Evolutionary conservation across 1,284 basidiomycete genomes (phyloP), one percentile per base, ranked within the genome.

Genomic region (Leccinum pachyderme): DNA sequence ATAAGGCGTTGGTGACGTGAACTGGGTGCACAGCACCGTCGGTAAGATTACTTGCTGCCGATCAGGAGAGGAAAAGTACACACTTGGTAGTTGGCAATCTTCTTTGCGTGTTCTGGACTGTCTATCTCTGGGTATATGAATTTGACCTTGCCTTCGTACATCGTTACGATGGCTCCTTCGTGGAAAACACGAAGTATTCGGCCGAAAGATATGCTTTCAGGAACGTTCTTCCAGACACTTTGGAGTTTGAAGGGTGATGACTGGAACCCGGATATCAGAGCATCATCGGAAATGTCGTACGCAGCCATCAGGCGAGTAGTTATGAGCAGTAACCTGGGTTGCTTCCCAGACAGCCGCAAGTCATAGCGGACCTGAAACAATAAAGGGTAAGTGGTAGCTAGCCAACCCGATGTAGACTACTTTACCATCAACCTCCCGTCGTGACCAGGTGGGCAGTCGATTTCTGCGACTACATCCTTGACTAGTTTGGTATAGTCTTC

Each of bases 41-140:
- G 51, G 57, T 53, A 12, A 32, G 31, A 8, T 5, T 3, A 3
- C 24, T 7, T 6, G 32, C 22, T 28, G 2, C 2, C 5, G 8
- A 2, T 2, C 15, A 7, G 11, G 22, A 35, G 35, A 25, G 31
- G 18, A 27, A 4, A 1, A 0, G 46, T 11, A 29, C 64, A 47
- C 58, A 68, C 69, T 8, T 59, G 35, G 39, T 70, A 69, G 24
- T 44, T 53, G 32, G 58, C 55, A 22, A 58, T 52, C 29, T 46
- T 58, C 47, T 64, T 63, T 18, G 54, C 49, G 35, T 67, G 55
- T 35, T 52, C 51, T 35, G 52, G 24, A 7, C 15, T 31, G 24
- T 69, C 66, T 32, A 72, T 50, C 2, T 67, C 61, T 1, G 69
- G 69, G 24, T 64, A 66, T 46, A 69, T 52, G 47, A 69, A 68